Evolutionary conservation across 257 asterid genomes (phyloP).

Genomic region (Lycium ferocissimum): DNA sequence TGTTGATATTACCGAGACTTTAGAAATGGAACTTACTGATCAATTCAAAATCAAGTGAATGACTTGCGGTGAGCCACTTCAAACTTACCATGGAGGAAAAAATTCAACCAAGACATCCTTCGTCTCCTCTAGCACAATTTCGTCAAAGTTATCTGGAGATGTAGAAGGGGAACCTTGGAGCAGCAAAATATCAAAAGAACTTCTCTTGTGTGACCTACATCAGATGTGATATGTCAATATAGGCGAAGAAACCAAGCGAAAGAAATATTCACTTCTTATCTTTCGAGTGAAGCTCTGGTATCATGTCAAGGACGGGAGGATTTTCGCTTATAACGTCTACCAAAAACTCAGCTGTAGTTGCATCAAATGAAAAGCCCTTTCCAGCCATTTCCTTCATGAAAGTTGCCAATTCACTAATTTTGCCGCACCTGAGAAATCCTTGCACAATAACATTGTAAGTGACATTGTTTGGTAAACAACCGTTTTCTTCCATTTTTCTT

Average conservation of each 20-base stretch:
- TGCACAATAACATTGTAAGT: conserved; percentile 26
- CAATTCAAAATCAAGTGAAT: no score
- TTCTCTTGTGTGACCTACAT: no score
- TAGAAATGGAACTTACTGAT: no score
- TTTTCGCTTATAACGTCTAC: neutral
- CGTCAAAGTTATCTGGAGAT: no score
- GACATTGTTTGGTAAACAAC: neutral
- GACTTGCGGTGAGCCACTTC: no score
- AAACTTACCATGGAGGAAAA: no score
- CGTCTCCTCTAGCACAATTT: no score
- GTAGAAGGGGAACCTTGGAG: no score
- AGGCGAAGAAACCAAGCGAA: neutral
- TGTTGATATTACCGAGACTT: no score
- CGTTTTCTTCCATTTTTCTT: conserved; percentile 17
- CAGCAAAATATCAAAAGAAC: no score
- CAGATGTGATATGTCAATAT: no score
- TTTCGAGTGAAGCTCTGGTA: neutral
- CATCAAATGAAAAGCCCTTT: conserved; percentile 22
- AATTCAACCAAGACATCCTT: no score
- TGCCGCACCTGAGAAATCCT: conserved; percentile 5
- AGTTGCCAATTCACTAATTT: neutral
- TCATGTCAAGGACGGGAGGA: neutral
- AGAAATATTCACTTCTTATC: neutral
- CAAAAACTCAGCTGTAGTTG: neutral
- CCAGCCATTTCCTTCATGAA: conserved; percentile 33